Base-by-base conservation (phyloP, 2,329 filamentous ascomycete species). In the Botryotinia convoluta region DNA sequence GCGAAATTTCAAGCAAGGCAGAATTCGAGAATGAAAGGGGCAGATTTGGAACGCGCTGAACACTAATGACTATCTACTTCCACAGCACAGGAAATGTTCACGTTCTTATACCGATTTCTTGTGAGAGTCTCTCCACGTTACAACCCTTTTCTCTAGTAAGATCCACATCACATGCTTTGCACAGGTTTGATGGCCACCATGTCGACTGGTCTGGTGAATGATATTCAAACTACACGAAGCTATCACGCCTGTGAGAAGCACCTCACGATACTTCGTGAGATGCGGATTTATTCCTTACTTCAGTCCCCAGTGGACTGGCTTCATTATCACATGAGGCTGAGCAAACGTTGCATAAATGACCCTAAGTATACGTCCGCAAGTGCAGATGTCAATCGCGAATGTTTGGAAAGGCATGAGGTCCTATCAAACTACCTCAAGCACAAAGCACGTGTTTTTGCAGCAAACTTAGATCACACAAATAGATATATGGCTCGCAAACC, bases 121-220 rank as follows among this genome's bases (percentile, higher is more conserved):
- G 20, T 29, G 3, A 68, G 26, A 32, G 32, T 8, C 26, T 57
- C 4, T 29, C 16, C 14, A 42, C 2, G 29, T 6, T 6, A 32
- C 16, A 29, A 12, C 5, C 22, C 3, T n/a, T 29, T 0, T 4
- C 29, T 29, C 2, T 39, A 0, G 2, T 2, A 18, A 54, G 29
- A n/a, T 29, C 3, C 14, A 9, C 18, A 22, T 67, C 45, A 54
- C 29, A 39, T 29, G 26, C 5, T 18, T 22, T 20, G 22, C 35
- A 9, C 5, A 57, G 14, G 48, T 57, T 68, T 68, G 35, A 42
- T 39, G 20, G 7, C 7, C 9, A 7, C 7, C 29, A 39, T 1
- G 1, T 54, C 5, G 9, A 14, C 3, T 22, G 35, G 14, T 22
- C 10, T 42, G 9, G 18, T 9, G 35, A 54, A 18, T 20, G 5